Percentiles rank a stretch among this genome's conserved stretches.
Conservation (phyloP, 129 eudicot species). For the Mikania micrantha region DNA sequence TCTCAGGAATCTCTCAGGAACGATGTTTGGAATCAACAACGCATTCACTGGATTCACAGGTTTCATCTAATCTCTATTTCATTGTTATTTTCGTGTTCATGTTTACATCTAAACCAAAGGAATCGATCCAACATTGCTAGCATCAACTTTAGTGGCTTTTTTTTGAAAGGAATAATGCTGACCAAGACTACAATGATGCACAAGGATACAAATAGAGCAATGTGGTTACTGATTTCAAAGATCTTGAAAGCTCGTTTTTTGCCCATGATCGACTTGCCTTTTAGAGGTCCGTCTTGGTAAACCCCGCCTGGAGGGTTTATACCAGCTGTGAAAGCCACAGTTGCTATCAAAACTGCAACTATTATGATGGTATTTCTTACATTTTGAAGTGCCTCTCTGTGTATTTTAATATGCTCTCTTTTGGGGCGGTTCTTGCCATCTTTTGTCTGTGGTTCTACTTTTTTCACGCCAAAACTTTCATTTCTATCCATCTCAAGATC, state of each 20-base stretch:
- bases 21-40: too few species aligned
- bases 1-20: too few species aligned
- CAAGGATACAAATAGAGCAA: constrained; percentile 26
- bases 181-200: constrained; percentile 31
- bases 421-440: constrained; percentile 8
- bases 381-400: constrained; percentile 26
- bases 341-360: constrained; percentile 29
- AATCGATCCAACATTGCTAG: too few species aligned
- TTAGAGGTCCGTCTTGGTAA: constrained; percentile 21
- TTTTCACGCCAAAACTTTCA: too few species aligned
- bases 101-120: too few species aligned
- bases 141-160: constrained; percentile 19
- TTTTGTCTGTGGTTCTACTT: not conserved
- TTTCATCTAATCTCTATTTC: too few species aligned
- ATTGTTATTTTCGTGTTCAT: too few species aligned
- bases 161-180: constrained; percentile 29
- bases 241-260: constrained; percentile 24
- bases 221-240: constrained; percentile 27
- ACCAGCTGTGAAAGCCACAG: constrained; percentile 33
- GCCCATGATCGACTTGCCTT: constrained; percentile 20
- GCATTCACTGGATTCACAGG: too few species aligned
- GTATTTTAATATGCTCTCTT: constrained; percentile 5
- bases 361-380: constrained; percentile 29
- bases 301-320: constrained; percentile 37
- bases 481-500: too few species aligned